Evolutionary conservation across 2,329 filamentous ascomycete genomes (phyloP).

Genomic region (Exophiala dermatitidis): DNA sequence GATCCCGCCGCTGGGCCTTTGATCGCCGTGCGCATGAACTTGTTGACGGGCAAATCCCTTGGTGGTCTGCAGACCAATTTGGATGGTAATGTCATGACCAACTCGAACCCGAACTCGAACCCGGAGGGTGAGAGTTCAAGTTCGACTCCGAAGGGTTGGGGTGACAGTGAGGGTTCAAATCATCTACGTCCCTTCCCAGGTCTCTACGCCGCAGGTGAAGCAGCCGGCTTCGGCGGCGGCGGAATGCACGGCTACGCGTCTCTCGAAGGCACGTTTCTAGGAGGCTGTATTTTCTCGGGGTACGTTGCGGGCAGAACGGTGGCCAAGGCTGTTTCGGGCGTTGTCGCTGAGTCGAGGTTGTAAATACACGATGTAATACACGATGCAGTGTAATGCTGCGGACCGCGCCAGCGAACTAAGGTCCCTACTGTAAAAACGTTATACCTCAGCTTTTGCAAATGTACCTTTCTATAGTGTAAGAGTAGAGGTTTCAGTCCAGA

Average conservation of each 20-base stretch:
- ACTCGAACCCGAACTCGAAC: too few species aligned
- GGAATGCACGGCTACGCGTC: conserved; percentile 57
- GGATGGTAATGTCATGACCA: conserved; percentile 31
- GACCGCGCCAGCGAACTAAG: too few species aligned
- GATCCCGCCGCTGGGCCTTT: conserved; percentile 52
- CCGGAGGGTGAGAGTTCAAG: too few species aligned
- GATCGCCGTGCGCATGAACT: conserved; percentile 55
- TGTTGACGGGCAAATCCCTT: conserved; percentile 55
- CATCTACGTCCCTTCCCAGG: conserved; percentile 35
- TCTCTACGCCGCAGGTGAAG: conserved; percentile 18
- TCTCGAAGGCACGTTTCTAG: conserved; percentile 56
- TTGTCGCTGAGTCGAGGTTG: not conserved
- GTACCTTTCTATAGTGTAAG: too few species aligned
- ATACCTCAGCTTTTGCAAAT: too few species aligned
- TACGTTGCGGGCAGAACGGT: conserved; percentile 51
- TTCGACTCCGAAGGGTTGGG: too few species aligned
- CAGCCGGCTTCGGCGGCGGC: conserved; percentile 44
- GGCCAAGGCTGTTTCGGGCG: not conserved
- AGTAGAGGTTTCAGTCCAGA: too few species aligned
- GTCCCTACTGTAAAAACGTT: too few species aligned
- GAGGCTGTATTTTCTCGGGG: conserved; percentile 58
- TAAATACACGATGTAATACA: not conserved
- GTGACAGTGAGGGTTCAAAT: too few species aligned
- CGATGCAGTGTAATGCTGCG: too few species aligned
- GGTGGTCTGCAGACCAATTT: conserved; percentile 40